Base-by-base conservation (phyloP, 257 asterid genomes). In the Scutellaria galericulata region DNA sequence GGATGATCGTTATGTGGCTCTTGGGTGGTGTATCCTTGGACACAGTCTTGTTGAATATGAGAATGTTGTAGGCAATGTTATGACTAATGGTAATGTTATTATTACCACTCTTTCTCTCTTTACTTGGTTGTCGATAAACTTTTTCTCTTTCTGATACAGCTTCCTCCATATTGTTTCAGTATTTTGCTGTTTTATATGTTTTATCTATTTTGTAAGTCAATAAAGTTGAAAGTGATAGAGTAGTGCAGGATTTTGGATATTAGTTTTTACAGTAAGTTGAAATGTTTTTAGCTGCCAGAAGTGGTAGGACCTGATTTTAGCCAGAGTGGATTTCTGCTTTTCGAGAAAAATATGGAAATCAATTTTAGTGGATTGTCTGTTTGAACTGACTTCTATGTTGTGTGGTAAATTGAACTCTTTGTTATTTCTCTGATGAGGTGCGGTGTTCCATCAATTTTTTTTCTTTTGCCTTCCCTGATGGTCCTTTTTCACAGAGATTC, bases 11-110 rank as follows among this genome's bases (percentile, higher is more conserved):
- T 84, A 86, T 84, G 77, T 90, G 80, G 85, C 88, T 76, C 82
- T 93, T 37, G 97, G 97, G 22, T 93, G 97, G 98, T 93, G 97
- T 79, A 80, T 81, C 42, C 87, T 93, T 79, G 89, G 89, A 42
- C 98, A 91, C 44, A 74, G 81, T 71, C 85, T 93, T 56, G 22
- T 93, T 58, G 93, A 90, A 53, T 83, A 75, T 69, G 96, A 90
- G 71, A 77, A 51, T 47, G 58, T 75, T 40, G 78, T 37, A 73
- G 74, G 69, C 13, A 84, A 79, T 72, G 70, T 81, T 68, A 68
- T 69, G 37, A 85, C 88, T 53, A 78, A 72, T 68, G 98, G 98
- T 93, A 88, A 78, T 14, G 35, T 55, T n/a, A 52, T 4, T 41
- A 41, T 57, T 18, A 11, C 59, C 54, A 22, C 56, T 63, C 13